A percentile compares a stretch with the other conserved stretches of the same genome.
phyloP scores from a whole-genome alignment of 169 alveolate species.

The Eimeria brunetti region DNA sequence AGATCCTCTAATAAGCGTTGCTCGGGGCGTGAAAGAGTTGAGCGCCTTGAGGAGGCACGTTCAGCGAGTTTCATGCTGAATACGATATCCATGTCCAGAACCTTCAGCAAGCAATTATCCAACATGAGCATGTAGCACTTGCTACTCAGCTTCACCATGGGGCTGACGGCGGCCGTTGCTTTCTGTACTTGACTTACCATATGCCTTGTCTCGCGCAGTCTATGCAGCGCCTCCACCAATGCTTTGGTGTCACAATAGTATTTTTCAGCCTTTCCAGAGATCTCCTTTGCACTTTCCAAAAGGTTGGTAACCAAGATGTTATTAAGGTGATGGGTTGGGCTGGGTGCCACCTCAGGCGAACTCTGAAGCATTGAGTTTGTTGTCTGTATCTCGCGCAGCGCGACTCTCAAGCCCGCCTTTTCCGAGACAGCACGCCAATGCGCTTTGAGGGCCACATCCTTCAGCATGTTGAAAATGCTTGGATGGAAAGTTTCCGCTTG shows the following conservation, averaged over 20 bases:
- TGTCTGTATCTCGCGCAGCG: conserved; percentile 19
- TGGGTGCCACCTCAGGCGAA: not conserved
- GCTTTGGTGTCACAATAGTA: not conserved
- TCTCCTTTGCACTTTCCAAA: not conserved
- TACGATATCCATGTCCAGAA: not conserved
- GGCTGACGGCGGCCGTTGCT: conserved; percentile 26
- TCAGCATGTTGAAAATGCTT: not conserved
- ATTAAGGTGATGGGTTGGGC: not conserved
- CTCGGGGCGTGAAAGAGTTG: not conserved
- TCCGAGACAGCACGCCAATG: conserved; percentile 19
- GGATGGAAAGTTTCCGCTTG: not conserved
- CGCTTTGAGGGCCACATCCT: not conserved
- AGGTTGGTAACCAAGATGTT: not conserved
- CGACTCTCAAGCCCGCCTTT: not conserved
- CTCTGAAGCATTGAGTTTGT: not conserved
- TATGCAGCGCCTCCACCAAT: not conserved
- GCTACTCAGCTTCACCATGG: conserved; percentile 16
- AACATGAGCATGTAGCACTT: conserved; percentile 2
- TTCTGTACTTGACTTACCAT: not conserved
- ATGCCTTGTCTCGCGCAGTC: not conserved
- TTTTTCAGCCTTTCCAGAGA: not conserved
- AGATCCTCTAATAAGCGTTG: not conserved
- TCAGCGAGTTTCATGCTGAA: not conserved
- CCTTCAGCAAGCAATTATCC: conserved; percentile 30
- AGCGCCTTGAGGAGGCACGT: not conserved